Conservation (phyloP, 441 rosid species). For the Eruca vesicaria region DNA sequence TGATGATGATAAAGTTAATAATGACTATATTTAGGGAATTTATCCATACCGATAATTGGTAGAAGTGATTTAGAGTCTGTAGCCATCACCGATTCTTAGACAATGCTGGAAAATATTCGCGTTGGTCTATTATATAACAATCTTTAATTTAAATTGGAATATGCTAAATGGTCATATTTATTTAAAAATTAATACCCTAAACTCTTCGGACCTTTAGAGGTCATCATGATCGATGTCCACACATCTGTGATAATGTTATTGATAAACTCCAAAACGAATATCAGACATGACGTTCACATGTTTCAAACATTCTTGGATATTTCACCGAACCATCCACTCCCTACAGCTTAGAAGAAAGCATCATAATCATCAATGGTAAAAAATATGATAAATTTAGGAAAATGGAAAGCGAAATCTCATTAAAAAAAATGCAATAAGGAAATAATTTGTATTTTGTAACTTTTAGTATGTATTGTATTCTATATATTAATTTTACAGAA, state of each 20-base stretch:
- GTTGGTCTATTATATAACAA: not conserved
- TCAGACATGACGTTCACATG: not conserved
- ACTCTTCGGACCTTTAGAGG: not conserved
- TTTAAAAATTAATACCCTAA: too few species aligned
- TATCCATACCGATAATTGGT: constrained; percentile 59
- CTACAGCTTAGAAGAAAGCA: too few species aligned
- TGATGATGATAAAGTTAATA: not conserved
- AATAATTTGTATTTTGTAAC: too few species aligned
- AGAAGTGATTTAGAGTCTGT: constrained; percentile 67
- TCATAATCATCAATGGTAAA: too few species aligned
- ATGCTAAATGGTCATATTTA: not conserved
- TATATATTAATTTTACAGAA: too few species aligned
- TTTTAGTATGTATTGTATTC: too few species aligned
- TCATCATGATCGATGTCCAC: not conserved
- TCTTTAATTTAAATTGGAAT: not conserved
- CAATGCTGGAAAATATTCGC: not conserved
- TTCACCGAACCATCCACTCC: too few species aligned
- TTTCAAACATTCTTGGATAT: too few species aligned
- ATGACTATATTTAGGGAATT: not conserved
- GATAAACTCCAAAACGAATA: too few species aligned
- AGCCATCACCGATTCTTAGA: constrained; percentile 43
- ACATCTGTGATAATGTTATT: not conserved
- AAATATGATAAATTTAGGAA: too few species aligned
- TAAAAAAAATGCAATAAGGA: too few species aligned
- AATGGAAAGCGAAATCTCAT: too few species aligned